Evolutionary conservation across 2,329 filamentous ascomycete species (phyloP).

Genomic region (Juglanconis sp.): DNA sequence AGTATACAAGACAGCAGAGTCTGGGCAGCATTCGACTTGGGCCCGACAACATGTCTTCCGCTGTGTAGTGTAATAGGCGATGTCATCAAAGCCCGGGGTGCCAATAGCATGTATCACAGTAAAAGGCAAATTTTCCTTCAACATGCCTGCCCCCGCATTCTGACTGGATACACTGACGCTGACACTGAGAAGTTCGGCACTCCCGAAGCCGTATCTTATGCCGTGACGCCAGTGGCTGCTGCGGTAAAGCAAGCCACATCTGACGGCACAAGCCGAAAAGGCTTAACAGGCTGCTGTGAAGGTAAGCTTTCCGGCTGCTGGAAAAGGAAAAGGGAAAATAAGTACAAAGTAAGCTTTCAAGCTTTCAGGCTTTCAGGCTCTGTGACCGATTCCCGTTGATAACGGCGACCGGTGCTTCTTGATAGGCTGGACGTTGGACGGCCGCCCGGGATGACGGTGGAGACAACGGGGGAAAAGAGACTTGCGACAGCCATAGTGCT

Average conservation of each 20-base stretch:
- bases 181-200: not conserved
- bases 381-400: slow-evolving; percentile 10
- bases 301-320: not conserved
- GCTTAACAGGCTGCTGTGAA: not conserved
- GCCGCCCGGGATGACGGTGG: not conserved
- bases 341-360: not conserved
- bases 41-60: not conserved
- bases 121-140: not conserved
- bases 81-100: no score
- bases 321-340: no score
- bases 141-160: not conserved
- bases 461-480: not conserved
- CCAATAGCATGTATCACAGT: not conserved
- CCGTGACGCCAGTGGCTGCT: not conserved
- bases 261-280: not conserved
- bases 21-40: not conserved
- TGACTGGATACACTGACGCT: not conserved
- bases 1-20: no score
- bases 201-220: not conserved
- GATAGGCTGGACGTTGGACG: not conserved
- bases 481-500: not conserved
- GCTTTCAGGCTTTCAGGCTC: not conserved
- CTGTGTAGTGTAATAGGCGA: no score
- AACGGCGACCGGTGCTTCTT: not conserved
- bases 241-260: not conserved